These are phyloP conservation scores for Ulvella scutata DNA, from an alignment of 139 green algal species.

Conservation along the genomic window DNA sequence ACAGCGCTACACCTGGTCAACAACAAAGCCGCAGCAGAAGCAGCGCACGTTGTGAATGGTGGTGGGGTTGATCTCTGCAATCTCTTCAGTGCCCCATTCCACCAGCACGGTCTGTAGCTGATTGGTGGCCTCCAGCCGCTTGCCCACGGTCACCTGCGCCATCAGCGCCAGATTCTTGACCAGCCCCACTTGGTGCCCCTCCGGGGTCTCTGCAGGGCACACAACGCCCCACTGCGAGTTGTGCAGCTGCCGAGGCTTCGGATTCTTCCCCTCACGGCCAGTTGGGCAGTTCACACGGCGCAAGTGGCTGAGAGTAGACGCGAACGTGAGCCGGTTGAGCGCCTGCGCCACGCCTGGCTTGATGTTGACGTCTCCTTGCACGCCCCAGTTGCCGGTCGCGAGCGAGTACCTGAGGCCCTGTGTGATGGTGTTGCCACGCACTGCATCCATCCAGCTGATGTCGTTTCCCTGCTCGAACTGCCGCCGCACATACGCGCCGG, in stretches of 20 bases:
- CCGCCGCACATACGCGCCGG: conserved; percentile 59
- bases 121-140: conserved; percentile 12
- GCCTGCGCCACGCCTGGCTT: conserved; percentile 80
- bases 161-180: conserved; percentile 99
- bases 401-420: conserved; percentile 87
- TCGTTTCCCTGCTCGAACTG: conserved; percentile 49
- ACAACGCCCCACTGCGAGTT: conserved; percentile 98
- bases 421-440: conserved; percentile 87
- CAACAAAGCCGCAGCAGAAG: background rate
- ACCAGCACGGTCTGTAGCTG: conserved; percentile 65
- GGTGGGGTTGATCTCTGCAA: conserved; percentile 57
- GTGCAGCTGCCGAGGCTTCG: conserved; percentile 97
- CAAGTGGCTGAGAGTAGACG: conserved; percentile 88
- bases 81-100: conserved; percentile 59
- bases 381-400: conserved; percentile 96
- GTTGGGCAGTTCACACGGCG: conserved; percentile 95
- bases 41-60: conserved; percentile 33
- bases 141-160: conserved; percentile 59
- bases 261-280: conserved; percentile 78
- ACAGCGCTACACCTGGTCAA: too few species aligned
- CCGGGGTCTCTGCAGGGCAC: conserved; percentile 90
- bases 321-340: conserved; percentile 90
- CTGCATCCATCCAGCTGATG: conserved; percentile 63
- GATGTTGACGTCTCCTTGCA: conserved; percentile 57
- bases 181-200: conserved; percentile 83